phyloP scores from a whole-genome alignment of 1,284 basidiomycete species.

The Fomes fomentarius region DNA sequence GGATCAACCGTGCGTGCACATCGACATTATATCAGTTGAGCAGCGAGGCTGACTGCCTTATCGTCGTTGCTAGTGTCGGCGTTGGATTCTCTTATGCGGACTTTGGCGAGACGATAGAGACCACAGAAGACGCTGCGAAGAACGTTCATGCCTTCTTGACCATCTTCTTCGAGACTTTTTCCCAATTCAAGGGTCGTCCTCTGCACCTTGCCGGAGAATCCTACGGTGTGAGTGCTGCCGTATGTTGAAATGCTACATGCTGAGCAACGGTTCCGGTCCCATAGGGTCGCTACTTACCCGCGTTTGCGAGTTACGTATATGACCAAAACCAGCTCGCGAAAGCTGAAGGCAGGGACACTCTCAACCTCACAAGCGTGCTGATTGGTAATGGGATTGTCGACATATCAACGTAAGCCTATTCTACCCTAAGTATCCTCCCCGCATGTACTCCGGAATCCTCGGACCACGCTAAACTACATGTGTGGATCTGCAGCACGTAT shows the following conservation, averaged over 20 bases:
- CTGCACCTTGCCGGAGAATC: slow-evolving; percentile 77
- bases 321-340: slow-evolving; percentile 69
- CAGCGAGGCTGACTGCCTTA: background rate
- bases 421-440: background rate
- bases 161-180: slow-evolving; percentile 78
- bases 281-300: slow-evolving; percentile 78
- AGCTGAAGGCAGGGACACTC: slow-evolving; percentile 55
- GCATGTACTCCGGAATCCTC: background rate
- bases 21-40: background rate
- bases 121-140: slow-evolving; percentile 73
- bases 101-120: slow-evolving; percentile 57
- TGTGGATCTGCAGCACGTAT: slow-evolving; percentile 48
- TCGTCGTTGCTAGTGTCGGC: too few species aligned
- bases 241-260: slow-evolving; percentile 39
- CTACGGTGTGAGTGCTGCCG: slow-evolving; percentile 49
- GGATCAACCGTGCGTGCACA: slow-evolving; percentile 57
- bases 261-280: background rate
- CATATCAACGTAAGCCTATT: slow-evolving; percentile 51
- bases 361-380: slow-evolving; percentile 71
- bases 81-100: slow-evolving; percentile 70
- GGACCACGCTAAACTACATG: background rate
- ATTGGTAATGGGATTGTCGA: slow-evolving; percentile 71
- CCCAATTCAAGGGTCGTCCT: slow-evolving; percentile 63
- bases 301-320: slow-evolving; percentile 80
- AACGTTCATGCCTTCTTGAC: slow-evolving; percentile 73